Evolutionary conservation across 2,329 filamentous ascomycete genomes (phyloP), one percentile per base, ranked within the genome.

Genomic region (Metarhizium sp.): DNA sequence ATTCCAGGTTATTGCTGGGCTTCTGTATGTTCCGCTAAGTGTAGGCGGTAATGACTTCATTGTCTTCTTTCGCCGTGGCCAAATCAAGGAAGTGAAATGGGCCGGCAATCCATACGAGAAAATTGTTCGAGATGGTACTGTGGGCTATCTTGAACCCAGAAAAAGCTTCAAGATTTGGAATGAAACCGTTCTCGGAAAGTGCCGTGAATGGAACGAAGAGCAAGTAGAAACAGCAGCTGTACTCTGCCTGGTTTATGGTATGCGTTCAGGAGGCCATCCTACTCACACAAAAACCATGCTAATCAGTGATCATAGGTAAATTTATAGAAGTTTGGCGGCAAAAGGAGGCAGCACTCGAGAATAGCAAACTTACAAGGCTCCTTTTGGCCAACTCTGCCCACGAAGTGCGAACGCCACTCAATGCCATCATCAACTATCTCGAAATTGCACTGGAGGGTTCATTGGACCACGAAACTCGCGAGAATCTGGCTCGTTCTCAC

Each of bases 301-400:
- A 40, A 60, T 51, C 36, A 30, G 3, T 34, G 2, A 1, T 16
- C 1, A 32, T 51, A 75, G 77, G 79, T 16, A 84, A 84, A 67
- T 96, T 96, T 67, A 95, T 95, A 62, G 88, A 95, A 64, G 90
- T 95, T 1, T 95, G 91, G 91, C 79, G 90, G 55, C 89, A 95
- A 66, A 95, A 95, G 61, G 91, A 96, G 67, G 86, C 85, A 1
- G 88, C 88, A 0, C 67, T 95, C 57, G 87, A 95, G 62, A 92
- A 77, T 65, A 95, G 87, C 61, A 87, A 92, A 57, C 75, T 96
- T 2, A 95, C 90, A 0, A 78, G 83, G 50, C 71, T 96, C 4
- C 71, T 96, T 2, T 75, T 96, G 25, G 88, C 90, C 4, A 95
- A 96, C 60, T 95, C 90, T 0, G 91, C 91, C 0, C 92, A 96